These are phyloP conservation scores for Colletotrichum lentis DNA, from an alignment of 2,329 filamentous ascomycete species.

Conservation along the genomic window DNA sequence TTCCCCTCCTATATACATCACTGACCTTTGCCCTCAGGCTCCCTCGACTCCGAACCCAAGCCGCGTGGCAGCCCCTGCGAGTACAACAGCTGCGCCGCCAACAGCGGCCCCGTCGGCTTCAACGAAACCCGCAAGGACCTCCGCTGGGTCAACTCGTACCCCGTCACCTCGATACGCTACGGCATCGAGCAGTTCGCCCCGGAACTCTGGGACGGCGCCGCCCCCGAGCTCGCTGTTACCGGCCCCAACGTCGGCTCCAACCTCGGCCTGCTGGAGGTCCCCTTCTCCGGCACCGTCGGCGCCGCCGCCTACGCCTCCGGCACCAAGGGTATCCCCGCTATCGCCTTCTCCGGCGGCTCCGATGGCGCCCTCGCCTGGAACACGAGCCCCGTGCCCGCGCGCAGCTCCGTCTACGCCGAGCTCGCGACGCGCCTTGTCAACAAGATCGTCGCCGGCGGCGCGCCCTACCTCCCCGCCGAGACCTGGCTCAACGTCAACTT, in stretches of 20 bases:
- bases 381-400: conserved; percentile 58
- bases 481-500: conserved; percentile 75
- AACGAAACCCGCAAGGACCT: conserved; percentile 66
- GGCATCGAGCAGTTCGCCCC: conserved; percentile 67
- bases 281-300: conserved; percentile 73
- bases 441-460: conserved; percentile 61
- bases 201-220: conserved; percentile 59
- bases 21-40: conserved; percentile 58
- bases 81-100: conserved; percentile 67
- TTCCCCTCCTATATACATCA: conserved; percentile 54
- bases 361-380: conserved; percentile 63
- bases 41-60: conserved; percentile 55
- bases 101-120: conserved; percentile 63
- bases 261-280: conserved; percentile 62
- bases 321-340: conserved; percentile 66
- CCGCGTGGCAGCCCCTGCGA: conserved; percentile 62
- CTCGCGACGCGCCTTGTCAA: conserved; percentile 67
- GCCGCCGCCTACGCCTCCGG: conserved; percentile 66
- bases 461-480: conserved; percentile 67
- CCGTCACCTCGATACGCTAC: conserved; percentile 69
- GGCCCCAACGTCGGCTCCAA: conserved; percentile 70
- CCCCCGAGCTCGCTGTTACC: conserved; percentile 69
- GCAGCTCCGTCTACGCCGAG: conserved; percentile 69
- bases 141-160: conserved; percentile 77
- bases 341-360: conserved; percentile 70